Evolutionary conservation across 768 basidiomycete species (phyloP), one percentile per base, ranked within the genome.

Genomic region (Naganishia randhawae): DNA sequence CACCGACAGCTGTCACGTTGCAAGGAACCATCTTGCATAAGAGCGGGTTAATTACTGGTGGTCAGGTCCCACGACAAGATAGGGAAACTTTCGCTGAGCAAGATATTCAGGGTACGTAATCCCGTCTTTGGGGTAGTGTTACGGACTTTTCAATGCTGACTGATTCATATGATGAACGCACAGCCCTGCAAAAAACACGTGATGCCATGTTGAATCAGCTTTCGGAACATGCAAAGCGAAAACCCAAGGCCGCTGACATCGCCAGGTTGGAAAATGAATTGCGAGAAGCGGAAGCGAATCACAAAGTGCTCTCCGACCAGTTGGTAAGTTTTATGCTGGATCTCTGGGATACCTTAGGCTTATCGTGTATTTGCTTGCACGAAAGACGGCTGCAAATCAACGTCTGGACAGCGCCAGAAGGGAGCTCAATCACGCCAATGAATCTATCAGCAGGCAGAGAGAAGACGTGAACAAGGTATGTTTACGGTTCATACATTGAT

Each of bases 21-120:
- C 94, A 98, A 50, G 96, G 96, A 0, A 98, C 94, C 2, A 83
- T 99, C 69, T 97, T 99, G 53, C 96, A 99, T 80, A 94, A 94
- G 82, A 93, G 91, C 72, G 96, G 96, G 69, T 82, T 95, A 53
- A 98, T 99, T 76, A 99, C 96, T 37, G 96, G 96, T 81, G 96
- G 96, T 31, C 84, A 86, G 54, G 91, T 75, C 19, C 51, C 31
- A 27, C 32, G 57, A 29, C 35, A 61, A 29, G 57, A 61, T 19
- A 39, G 39, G 37, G 57, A 61, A 25, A 61, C 57, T 39, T 22
- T 61, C 27, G 57, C 35, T 9, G 57, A 61, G 37, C 37, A 39
- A 22, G 57, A 61, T 41, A 61, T 61, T 14, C 57, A 61, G 29
- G 57, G 57, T 61, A 41, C 25, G 37, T 5, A 19, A 2, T 19